These are phyloP conservation scores for Fusarium poae DNA, from an alignment of 2,329 filamentous ascomycete genomes.

Conservation along the genomic window DNA sequence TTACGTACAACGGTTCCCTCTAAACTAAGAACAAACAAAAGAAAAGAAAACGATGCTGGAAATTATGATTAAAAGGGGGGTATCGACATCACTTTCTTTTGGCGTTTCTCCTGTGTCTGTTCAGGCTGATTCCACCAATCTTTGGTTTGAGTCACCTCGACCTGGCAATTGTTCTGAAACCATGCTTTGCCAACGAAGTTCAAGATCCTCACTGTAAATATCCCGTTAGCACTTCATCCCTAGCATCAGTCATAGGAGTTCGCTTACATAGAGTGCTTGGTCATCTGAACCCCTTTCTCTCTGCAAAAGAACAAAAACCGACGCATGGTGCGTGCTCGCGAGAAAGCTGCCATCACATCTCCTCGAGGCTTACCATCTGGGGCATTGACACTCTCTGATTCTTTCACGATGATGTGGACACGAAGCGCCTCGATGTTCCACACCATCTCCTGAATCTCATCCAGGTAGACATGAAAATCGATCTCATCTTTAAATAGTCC, in stretches of 20 bases:
- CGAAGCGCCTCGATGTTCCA: constrained; percentile 60
- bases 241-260: constrained; percentile 6
- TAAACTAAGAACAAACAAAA: constrained; percentile 24
- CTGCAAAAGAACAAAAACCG: constrained; percentile 64
- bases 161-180: constrained; percentile 52
- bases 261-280: constrained; percentile 58
- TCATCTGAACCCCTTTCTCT: constrained; percentile 58
- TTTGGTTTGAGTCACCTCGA: constrained; percentile 48
- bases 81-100: neutral
- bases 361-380: constrained; percentile 56
- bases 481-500: constrained; percentile 63
- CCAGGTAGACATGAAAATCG: constrained; percentile 63
- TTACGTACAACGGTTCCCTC: constrained; percentile 40
- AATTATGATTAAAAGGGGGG: constrained; percentile 5
- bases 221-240: constrained; percentile 32
- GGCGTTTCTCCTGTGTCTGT: neutral
- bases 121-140: constrained; percentile 45
- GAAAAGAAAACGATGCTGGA: neutral
- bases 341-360: constrained; percentile 65
- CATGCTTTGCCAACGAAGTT: constrained; percentile 54
- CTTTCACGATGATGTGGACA: constrained; percentile 58
- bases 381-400: constrained; percentile 45
- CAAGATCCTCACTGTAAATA: constrained; percentile 53
- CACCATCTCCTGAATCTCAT: constrained; percentile 61
- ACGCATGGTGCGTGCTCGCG: constrained; percentile 65